Conservation (phyloP, 202 grass and related monocot genomes). For the Musa balbisiana region DNA sequence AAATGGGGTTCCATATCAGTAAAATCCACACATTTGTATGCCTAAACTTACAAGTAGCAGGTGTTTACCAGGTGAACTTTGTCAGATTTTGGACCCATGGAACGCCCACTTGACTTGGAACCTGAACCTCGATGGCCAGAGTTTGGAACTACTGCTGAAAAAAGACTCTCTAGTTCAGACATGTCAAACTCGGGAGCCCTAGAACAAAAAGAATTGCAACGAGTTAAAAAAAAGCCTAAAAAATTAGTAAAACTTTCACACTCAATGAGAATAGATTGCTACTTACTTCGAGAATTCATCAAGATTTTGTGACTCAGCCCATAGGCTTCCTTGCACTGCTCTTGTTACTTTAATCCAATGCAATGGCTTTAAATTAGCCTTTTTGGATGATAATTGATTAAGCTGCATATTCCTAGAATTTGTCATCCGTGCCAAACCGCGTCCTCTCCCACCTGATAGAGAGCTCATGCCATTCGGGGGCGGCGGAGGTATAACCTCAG, state of each 20-base stretch:
- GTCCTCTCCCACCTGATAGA: conserved; percentile 25
- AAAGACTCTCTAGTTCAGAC: conserved; percentile 91
- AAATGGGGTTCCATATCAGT: too few relatives aligned
- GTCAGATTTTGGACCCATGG: conserved; percentile 55
- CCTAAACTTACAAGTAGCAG: background rate
- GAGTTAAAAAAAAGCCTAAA: conserved; percentile 19
- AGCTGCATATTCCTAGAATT: conserved; percentile 45
- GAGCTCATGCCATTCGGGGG: conserved; percentile 34
- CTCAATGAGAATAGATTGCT: background rate
- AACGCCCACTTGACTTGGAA: conserved; percentile 47
- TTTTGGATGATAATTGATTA: conserved; percentile 47
- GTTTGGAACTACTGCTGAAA: conserved; percentile 69
- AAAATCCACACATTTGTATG: background rate
- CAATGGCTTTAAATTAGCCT: conserved; percentile 87
- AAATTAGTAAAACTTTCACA: conserved; percentile 18
- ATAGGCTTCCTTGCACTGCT: conserved; percentile 94
- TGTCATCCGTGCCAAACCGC: conserved; percentile 5
- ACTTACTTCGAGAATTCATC: conserved; percentile 65
- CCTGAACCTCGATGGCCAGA: conserved; percentile 44
- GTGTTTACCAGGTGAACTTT: conserved; percentile 91
- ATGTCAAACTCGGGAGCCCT: conserved; percentile 89
- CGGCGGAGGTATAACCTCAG: conserved; percentile 42
- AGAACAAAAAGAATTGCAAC: conserved; percentile 20
- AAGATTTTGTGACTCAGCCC: conserved; percentile 72
- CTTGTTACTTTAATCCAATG: conserved; percentile 99